Evolutionary conservation across 2,329 filamentous ascomycete genomes (phyloP), one percentile per base, ranked within the genome.

Genomic region (Massarina eburnea): DNA sequence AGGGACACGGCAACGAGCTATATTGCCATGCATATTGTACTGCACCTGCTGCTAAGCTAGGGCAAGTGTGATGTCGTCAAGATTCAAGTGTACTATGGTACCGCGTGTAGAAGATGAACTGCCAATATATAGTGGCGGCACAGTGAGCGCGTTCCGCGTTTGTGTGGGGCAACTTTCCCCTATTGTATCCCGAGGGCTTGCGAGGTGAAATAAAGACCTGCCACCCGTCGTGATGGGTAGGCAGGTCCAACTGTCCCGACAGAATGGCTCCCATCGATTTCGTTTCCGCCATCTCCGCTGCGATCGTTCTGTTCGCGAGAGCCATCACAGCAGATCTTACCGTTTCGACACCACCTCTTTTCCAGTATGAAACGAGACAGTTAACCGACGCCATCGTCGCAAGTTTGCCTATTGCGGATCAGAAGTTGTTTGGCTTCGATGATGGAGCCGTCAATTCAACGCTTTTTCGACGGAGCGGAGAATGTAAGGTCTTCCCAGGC

Each of bases 401-500:
- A 9, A 15, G 20, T 1, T 27, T 53, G 8, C 34, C 44, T 3
- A n/a, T 18, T 3, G 39, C 42, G 8, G 43, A 53, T 19, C 44
- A 41, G 35, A 38, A 35, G 17, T 35, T 50, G 26, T 43, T 53
- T n/a, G 35, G 35, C 19, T 53, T 50, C 27, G 50, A 46, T 34
- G 47, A 48, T 17, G 26, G 15, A 19, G 46, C 46, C 9, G 44
- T 49, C 14, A 21, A 30, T n/a, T 37, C 37, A 8, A 39, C 15
- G 22, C 33, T 41, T 15, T 33, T 29, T 14, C 19, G 21, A 26
- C 15, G 29, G n/a, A 41, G 39, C 24, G 43, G 43, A 34, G 43
- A 39, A n/a, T 62, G 59, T 48, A 59, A 56, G 19, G 34, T 33
- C 5, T 59, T 59, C n/a, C 61, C 59, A 4, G 58, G 58, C 26